Evolutionary conservation across 164 flowering plant genomes (phyloP).

Genomic region (Stephania yunnanensis): DNA sequence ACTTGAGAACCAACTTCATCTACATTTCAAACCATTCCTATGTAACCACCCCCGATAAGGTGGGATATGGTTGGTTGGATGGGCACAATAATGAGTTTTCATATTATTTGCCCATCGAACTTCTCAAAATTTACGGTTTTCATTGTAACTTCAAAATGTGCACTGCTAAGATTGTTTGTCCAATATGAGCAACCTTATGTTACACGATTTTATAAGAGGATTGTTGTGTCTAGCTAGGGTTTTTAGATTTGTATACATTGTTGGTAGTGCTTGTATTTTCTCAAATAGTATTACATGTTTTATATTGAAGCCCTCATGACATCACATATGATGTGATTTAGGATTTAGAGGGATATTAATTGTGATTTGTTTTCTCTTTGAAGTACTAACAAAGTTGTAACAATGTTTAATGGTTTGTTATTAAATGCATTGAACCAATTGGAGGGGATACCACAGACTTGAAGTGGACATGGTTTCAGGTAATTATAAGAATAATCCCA

Average conservation of each 20-base stretch:
- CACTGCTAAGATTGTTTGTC: neutral
- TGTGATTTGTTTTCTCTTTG: neutral
- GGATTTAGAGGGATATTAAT: neutral
- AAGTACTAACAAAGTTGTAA: neutral
- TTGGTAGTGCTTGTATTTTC: neutral
- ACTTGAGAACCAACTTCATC: no score
- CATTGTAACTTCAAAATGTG: neutral
- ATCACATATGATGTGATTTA: neutral
- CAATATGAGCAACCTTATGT: neutral
- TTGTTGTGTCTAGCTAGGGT: neutral
- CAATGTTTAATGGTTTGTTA: no score
- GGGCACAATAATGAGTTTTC: neutral
- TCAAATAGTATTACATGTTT: neutral
- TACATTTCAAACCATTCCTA: no score
- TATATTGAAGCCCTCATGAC: neutral
- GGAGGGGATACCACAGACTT: no score
- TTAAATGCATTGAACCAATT: no score
- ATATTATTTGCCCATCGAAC: neutral
- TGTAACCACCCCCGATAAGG: neutral
- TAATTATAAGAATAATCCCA: no score
- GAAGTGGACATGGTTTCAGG: no score
- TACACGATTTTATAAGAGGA: neutral
- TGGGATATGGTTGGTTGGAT: slow-evolving; percentile 2
- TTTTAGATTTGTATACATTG: neutral
- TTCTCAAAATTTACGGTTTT: no score